Conservation (phyloP, 768 basidiomycete species). For the Phylloporus rhodoxanthus region DNA sequence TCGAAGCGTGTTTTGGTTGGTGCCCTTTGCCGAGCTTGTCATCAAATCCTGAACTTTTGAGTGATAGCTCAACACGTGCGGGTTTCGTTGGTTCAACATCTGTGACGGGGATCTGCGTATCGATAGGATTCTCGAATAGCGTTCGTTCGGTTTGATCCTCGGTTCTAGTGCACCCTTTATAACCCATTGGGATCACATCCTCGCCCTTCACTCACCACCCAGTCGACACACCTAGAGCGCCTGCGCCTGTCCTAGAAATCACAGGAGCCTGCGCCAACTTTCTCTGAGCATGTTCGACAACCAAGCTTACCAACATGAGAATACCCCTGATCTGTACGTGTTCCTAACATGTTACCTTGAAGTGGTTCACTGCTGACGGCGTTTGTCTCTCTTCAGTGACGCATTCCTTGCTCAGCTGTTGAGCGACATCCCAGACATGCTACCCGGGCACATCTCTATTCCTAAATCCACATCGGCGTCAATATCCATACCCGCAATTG, state of each 20-base stretch:
- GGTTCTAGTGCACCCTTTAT: constrained; percentile 2
- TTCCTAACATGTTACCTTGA: neutral
- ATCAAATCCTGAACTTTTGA: neutral
- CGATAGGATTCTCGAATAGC: neutral
- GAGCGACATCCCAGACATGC: neutral
- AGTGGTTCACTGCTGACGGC: neutral
- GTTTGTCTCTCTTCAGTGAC: constrained; percentile 1
- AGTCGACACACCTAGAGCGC: neutral
- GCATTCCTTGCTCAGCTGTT: constrained; percentile 13
- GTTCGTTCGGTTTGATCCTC: neutral
- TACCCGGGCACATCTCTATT: neutral
- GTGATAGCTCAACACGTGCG: neutral
- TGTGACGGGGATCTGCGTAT: neutral
- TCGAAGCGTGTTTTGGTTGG: neutral
- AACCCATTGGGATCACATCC: neutral
- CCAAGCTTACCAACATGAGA: neutral
- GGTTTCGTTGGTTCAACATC: neutral
- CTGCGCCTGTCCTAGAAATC: neutral
- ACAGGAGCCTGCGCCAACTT: neutral
- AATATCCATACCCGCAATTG: too few relatives aligned
- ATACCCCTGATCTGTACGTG: constrained; percentile 10
- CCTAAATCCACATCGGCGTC: neutral
- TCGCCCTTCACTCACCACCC: neutral
- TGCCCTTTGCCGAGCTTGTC: neutral
- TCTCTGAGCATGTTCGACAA: constrained; percentile 1